Evolutionary conservation across 495 filamentous ascomycete genomes (phyloP).

Genomic region (Trichoderma asperelloides): DNA sequence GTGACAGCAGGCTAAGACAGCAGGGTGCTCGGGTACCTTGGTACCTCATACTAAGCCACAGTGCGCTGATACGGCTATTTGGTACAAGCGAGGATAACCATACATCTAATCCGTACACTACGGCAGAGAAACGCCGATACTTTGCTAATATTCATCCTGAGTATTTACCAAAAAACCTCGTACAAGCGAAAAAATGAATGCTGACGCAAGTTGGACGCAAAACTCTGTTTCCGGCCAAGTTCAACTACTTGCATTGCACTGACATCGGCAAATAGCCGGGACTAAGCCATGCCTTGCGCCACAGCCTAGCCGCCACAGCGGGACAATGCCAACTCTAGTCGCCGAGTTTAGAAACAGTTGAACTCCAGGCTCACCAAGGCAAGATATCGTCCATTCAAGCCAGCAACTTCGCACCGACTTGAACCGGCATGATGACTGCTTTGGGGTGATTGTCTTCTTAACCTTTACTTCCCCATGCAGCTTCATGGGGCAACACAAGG

Average conservation of each 20-base stretch:
- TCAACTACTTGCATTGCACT: no score
- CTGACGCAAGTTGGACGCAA: neutral
- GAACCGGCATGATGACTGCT: neutral
- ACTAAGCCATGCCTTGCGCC: neutral
- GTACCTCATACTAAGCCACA: neutral
- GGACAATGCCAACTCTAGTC: conserved; percentile 3
- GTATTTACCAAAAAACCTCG: neutral
- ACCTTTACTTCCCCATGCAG: neutral
- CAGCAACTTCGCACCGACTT: neutral
- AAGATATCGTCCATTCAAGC: neutral
- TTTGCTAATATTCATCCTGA: no score
- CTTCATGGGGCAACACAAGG: neutral
- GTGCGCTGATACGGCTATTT: neutral
- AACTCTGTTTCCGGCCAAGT: no score
- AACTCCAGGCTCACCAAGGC: neutral
- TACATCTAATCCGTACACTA: no score
- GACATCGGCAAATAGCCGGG: neutral
- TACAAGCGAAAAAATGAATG: neutral
- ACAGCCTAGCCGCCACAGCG: conserved; percentile 5
- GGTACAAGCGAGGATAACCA: neutral
- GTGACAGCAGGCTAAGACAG: neutral
- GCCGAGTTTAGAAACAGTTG: neutral
- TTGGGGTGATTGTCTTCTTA: neutral
- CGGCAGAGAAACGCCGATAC: no score
- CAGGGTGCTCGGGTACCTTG: neutral